Base-by-base conservation (phyloP, 495 filamentous ascomycete genomes). In the Penicillium antarcticum region DNA sequence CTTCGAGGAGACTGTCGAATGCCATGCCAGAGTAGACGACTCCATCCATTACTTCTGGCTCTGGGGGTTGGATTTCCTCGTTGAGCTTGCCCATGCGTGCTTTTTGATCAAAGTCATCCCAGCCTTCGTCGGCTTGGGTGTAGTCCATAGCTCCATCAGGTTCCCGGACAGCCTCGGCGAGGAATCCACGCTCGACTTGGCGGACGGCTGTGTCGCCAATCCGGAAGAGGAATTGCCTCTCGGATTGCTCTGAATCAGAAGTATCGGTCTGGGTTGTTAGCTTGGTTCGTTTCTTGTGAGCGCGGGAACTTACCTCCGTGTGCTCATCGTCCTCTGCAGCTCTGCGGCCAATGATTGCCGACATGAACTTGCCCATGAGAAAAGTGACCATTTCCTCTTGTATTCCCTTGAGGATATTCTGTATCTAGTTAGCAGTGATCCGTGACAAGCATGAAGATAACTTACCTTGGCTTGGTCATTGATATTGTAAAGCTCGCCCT, bases 301-400 rank as follows among this genome's bases (percentile, higher is more conserved):
- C 17, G 26, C 16, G 40, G 13, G 23, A 21, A 44, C 58, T 52
- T 56, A 72, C 72, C 61, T 77, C 74, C 5, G 74, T 77, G 47
- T 77, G 74, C 43, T 77, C 72, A 48, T 77, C 74, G 45, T 77
- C 74, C 44, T 75, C 74, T 4, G 70, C 74, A n/a, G 65, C 69
- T 24, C 63, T 65, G 14, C 62, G 68, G 16, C 71, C 69, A 49
- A 61, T 53, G 23, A 75, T 66, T 38, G 73, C 54, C 5, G 63
- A 59, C 67, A 77, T 75, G 45, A 70, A 71, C 5, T 71, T 71
- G 18, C 74, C 74, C 21, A 68, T 63, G 13, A 65, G 66, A 3
- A 71, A 65, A 38, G 61, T 51, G 12, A 72, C 56, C 56, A 70
- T 67, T 32, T 77, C 74, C 1, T 72, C 67, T 45, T 69, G 56